Percentiles rank a stretch among this genome's conserved stretches.
phyloP scores from a whole-genome alignment of 306 rosid genomes.

The Castanea crenata region DNA sequence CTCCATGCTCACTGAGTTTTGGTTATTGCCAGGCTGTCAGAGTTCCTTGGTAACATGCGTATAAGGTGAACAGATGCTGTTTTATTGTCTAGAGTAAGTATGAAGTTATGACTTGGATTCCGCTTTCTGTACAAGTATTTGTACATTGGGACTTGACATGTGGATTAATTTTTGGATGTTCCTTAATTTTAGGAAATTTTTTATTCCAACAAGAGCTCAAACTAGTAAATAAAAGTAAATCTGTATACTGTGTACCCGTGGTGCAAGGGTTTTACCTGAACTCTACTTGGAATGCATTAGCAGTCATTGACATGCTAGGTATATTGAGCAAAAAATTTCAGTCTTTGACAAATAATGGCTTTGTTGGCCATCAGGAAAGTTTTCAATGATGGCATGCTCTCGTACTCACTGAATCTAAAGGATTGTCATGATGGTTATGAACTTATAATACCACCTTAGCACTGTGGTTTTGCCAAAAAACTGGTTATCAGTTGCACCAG shows the following conservation, averaged over 20 bases:
- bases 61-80: slow-evolving; percentile 54
- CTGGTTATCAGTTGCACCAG: background rate
- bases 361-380: background rate
- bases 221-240: background rate
- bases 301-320: background rate
- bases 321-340: background rate
- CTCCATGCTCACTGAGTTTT: slow-evolving; percentile 3
- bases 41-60: slow-evolving; percentile 69
- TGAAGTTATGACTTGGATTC: slow-evolving; percentile 7
- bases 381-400: background rate
- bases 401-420: background rate
- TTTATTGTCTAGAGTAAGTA: slow-evolving; percentile 42
- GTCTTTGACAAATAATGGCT: background rate
- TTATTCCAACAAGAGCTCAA: background rate
- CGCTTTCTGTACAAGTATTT: slow-evolving; percentile 1
- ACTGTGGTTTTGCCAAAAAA: background rate
- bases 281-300: background rate
- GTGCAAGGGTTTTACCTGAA: background rate
- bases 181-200: background rate
- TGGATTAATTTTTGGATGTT: background rate
- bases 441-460: background rate
- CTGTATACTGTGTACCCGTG: background rate
- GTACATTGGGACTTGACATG: background rate
- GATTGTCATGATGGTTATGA: background rate
- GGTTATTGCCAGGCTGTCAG: slow-evolving; percentile 72